Conservation (phyloP, 1,284 basidiomycete species). For the Sanguinoderma infundibulare region DNA sequence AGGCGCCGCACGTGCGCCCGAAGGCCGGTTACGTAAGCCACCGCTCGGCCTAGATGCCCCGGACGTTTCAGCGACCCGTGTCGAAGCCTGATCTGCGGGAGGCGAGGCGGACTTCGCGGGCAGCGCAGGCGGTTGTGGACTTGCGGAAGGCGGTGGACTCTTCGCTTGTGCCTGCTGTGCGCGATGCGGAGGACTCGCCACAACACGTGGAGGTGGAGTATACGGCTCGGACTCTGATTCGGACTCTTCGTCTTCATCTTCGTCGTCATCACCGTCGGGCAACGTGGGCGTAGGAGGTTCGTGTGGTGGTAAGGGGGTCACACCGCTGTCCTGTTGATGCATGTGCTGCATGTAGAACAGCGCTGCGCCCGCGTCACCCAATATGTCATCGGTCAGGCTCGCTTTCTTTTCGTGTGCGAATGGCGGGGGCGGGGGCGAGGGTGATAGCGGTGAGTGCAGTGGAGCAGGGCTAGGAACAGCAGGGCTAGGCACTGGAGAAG, state of each 20-base stretch:
- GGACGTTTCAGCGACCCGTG: conserved; percentile 11
- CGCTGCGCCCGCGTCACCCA: conserved; percentile 62
- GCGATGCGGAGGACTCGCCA: conserved; percentile 25
- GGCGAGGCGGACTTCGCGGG: conserved; percentile 15
- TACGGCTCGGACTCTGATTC: conserved; percentile 32
- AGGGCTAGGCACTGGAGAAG: conserved; percentile 11
- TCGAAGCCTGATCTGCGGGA: conserved; percentile 6
- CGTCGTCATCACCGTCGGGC: conserved; percentile 21
- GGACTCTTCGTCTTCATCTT: conserved; percentile 31
- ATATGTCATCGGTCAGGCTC: conserved; percentile 37
- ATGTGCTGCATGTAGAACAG: conserved; percentile 72
- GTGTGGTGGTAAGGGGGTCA: conserved; percentile 22
- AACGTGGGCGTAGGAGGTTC: conserved; percentile 23
- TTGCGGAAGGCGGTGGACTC: conserved; percentile 20
- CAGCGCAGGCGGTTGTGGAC: conserved; percentile 19
- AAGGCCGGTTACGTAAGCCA: conserved; percentile 50
- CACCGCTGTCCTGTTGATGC: conserved; percentile 37
- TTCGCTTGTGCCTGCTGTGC: conserved; percentile 26
- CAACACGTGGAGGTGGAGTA: conserved; percentile 26
- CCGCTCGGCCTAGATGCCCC: conserved; percentile 25
- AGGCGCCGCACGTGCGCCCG: conserved; percentile 83
- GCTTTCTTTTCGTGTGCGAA: conserved; percentile 18
- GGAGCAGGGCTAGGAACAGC: neutral
- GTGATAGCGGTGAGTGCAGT: conserved; percentile 3
- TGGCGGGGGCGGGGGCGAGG: neutral